A percentile compares a stretch with the other conserved stretches of the same genome.
Conservation (phyloP, 169 alveolate species). For the Theileria orientalis region DNA sequence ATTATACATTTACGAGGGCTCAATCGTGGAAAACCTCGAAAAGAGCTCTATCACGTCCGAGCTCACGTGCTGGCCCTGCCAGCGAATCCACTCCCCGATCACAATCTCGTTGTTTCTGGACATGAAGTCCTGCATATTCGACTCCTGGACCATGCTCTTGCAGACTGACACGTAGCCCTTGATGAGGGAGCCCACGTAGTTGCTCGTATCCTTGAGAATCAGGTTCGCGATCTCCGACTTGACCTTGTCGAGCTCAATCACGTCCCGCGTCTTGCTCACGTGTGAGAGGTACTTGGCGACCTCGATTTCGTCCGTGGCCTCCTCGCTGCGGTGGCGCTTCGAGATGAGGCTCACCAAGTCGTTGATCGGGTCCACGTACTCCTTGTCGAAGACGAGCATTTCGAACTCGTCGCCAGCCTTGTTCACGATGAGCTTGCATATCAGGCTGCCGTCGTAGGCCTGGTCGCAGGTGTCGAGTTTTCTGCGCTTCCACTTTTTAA, state of each 20-base stretch:
- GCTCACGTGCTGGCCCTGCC: conserved; percentile 16
- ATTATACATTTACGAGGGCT: too few relatives aligned
- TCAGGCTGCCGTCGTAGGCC: neutral
- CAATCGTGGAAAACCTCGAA: conserved; percentile 1
- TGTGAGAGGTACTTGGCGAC: neutral
- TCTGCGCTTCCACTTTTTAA: neutral
- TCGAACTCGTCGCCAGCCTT: neutral
- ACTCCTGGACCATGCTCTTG: neutral
- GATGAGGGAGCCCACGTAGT: conserved; percentile 3
- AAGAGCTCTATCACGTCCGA: neutral
- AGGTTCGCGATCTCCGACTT: conserved; percentile 1
- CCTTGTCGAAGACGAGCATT: neutral
- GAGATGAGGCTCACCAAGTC: neutral
- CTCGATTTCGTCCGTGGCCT: neutral
- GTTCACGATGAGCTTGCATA: neutral
- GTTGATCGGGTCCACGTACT: neutral
- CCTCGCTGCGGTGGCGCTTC: neutral
- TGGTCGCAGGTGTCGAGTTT: neutral
- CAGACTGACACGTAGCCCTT: conserved; percentile 8
- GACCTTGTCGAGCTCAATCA: neutral
- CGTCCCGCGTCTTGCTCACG: conserved; percentile 1
- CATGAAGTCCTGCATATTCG: neutral
- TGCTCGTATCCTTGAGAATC: neutral
- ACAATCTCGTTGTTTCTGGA: conserved; percentile 1
- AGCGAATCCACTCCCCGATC: conserved; percentile 23